phyloP scores from a whole-genome alignment of 2,329 filamentous ascomycete species.

The Xylariaceae sp. region DNA sequence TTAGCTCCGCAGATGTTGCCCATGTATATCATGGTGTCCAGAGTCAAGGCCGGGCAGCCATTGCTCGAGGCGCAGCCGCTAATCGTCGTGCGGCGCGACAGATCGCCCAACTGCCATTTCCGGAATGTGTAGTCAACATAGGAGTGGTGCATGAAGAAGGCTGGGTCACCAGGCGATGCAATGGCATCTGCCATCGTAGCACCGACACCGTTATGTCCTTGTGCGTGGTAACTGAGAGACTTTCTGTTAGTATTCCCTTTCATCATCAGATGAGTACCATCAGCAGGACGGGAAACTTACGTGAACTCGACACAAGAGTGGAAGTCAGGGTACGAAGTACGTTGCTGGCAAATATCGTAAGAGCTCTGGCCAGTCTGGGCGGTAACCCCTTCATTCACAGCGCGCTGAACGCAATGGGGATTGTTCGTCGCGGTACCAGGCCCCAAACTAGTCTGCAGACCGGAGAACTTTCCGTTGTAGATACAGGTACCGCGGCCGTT shows the following conservation, averaged over 20 bases:
- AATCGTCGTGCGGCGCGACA: slow-evolving; percentile 26
- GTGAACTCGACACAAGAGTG: slow-evolving; percentile 31
- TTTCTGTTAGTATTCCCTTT: too few species aligned
- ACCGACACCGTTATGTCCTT: slow-evolving; percentile 34
- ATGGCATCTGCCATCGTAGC: slow-evolving; percentile 33
- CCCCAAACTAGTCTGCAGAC: slow-evolving; percentile 24
- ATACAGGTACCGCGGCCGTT: slow-evolving; percentile 30
- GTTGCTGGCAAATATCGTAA: slow-evolving; percentile 25
- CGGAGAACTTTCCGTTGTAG: slow-evolving; percentile 28
- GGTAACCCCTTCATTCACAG: slow-evolving; percentile 29
- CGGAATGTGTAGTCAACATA: slow-evolving; percentile 31
- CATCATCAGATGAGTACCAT: slow-evolving; percentile 9
- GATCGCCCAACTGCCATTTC: slow-evolving; percentile 28
- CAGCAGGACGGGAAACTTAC: slow-evolving; percentile 19
- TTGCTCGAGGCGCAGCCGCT: slow-evolving; percentile 28
- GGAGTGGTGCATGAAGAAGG: slow-evolving; percentile 36
- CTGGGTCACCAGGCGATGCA: slow-evolving; percentile 31
- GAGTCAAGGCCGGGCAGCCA: slow-evolving; percentile 28
- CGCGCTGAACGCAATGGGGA: slow-evolving; percentile 32
- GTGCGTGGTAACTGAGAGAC: slow-evolving; percentile 29
- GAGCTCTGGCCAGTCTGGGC: slow-evolving; percentile 26
- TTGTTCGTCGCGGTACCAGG: slow-evolving; percentile 27
- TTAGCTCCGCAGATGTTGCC: slow-evolving; percentile 26
- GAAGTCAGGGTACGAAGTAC: slow-evolving; percentile 30
- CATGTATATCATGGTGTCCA: slow-evolving; percentile 29